Evolutionary conservation across 176 grass and related monocot genomes (phyloP).

Genomic region (Saccharum spontaneum): DNA sequence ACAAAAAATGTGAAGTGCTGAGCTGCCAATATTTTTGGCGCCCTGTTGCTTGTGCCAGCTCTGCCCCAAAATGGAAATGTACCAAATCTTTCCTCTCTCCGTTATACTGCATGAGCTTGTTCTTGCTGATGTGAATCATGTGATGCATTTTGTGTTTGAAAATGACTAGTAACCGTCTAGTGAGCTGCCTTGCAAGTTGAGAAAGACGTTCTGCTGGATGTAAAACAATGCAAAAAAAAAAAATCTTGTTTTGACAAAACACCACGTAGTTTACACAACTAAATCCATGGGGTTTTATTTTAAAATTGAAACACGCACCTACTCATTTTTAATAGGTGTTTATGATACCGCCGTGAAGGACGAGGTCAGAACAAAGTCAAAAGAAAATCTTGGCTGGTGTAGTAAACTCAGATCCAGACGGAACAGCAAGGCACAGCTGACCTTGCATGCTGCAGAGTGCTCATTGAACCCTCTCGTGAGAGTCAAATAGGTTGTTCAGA

Average conservation of each 20-base stretch:
- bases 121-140: neutral
- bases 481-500: constrained; percentile 41
- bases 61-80: neutral
- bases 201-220: neutral
- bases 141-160: constrained; percentile 3
- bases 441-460: neutral
- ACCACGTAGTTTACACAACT: neutral
- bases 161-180: constrained; percentile 18
- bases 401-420: constrained; percentile 30
- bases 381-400: neutral
- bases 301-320: neutral
- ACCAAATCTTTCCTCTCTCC: neutral
- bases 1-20: neutral
- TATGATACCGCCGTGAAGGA: neutral
- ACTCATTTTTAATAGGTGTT: neutral
- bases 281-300: neutral
- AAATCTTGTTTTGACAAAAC: neutral
- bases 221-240: neutral
- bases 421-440: constrained; percentile 27
- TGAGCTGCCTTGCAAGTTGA: neutral
- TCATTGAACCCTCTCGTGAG: constrained; percentile 20
- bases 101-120: neutral
- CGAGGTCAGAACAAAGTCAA: constrained; percentile 11
- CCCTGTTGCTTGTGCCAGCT: constrained; percentile 7
- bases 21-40: neutral